Base-by-base conservation (phyloP, 768 basidiomycete genomes). In the Plicaturopsis crispa region DNA sequence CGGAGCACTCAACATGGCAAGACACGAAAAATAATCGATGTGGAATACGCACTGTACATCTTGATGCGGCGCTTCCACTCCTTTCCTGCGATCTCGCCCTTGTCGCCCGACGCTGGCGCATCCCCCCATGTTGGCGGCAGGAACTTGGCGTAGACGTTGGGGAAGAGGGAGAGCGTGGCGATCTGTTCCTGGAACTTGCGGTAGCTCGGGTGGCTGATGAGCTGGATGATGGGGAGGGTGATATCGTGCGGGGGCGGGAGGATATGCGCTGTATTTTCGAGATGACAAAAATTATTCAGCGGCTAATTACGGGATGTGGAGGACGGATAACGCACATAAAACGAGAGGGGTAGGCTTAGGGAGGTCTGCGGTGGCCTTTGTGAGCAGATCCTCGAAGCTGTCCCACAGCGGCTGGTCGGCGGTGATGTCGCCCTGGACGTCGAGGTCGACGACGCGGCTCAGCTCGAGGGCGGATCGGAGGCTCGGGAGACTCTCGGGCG, bases 211-310 rank as follows among this genome's bases (percentile, higher is more conserved):
- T 88, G 82, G 34, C 76, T 83, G 69, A 89, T 80, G 54, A 89
- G 64, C 56, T 82, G 79, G 28, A 87, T 82, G 42, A 86, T 80
- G 1, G 86, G 82, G 31, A 82, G 54, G 36, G 72, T 62, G 24
- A 85, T 66, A 47, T 79, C 77, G 47, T 84, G 75, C 1, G 87
- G 82, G 24, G 88, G 88, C 31, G 86, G 88, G 7, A 91, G 68
- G 30, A 86, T 59, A 54, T 86, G 88, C 37, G 81, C 88, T 91
- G 52, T 33, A 34, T 28, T n/a, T n/a, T n/a, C n/a, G n/a, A n/a
- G n/a, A n/a, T n/a, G n/a, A n/a, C n/a, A n/a, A n/a, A n/a, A n/a
- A n/a, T n/a, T n/a, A n/a, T n/a, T 32, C 35, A 36, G 23, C 22
- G 13, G 19, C 30, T 19, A 16, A 17, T 24, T 35, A 35, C 21